These are phyloP conservation scores for Saussurea involucrata DNA, from an alignment of 129 eudicot species.

Conservation along the genomic window DNA sequence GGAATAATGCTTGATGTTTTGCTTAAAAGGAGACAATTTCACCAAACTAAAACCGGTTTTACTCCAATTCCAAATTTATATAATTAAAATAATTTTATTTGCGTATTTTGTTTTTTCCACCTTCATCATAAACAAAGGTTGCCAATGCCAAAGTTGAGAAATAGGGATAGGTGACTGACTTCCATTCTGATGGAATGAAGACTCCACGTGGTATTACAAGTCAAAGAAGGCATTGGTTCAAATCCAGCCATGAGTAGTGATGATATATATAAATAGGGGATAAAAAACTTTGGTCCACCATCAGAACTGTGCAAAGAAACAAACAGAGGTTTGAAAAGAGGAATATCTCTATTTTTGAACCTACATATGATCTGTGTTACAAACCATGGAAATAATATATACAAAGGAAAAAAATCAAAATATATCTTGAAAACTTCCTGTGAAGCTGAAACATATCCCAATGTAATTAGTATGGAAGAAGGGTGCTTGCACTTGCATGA, in stretches of 20 bases:
- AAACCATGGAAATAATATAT: no score
- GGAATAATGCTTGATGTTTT: constrained; percentile 17
- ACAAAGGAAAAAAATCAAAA: no score
- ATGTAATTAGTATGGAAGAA: no score
- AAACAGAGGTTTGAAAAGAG: no score
- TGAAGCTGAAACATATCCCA: no score
- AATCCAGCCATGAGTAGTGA: no score
- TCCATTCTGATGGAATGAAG: neutral
- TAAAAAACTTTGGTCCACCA: neutral
- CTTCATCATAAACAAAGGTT: neutral
- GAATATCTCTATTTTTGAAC: no score
- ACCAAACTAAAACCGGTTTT: neutral
- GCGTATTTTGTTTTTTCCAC: neutral
- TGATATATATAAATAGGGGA: neutral
- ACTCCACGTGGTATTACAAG: neutral
- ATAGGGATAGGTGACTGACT: neutral
- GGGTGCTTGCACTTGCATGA: no score
- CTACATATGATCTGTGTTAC: no score
- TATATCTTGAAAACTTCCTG: no score
- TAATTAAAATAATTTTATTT: neutral
- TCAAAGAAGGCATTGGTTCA: neutral
- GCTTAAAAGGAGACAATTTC: neutral
- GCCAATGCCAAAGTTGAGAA: neutral
- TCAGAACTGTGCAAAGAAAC: neutral
- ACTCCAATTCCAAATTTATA: neutral